phyloP scores from a whole-genome alignment of 306 rosid species.

The Cucurbita ficifolia region DNA sequence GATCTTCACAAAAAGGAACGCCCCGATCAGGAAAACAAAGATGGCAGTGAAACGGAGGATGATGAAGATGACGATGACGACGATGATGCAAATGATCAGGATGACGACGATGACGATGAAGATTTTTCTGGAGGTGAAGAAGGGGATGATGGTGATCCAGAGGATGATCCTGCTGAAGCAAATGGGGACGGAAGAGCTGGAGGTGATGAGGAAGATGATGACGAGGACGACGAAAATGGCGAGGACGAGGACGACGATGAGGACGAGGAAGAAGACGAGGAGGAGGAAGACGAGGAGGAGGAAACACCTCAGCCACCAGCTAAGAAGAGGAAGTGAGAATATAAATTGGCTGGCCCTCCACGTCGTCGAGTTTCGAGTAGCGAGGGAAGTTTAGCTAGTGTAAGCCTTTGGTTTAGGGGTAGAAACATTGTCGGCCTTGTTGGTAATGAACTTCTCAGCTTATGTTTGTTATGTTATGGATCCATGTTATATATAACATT shows the following conservation, averaged over 20 bases:
- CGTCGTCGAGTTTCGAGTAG: constrained; percentile 1
- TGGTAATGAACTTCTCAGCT: constrained; percentile 4
- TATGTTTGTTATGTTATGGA: background rate
- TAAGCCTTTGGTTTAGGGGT: constrained; percentile 10
- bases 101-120: constrained; percentile 44
- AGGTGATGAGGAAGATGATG: constrained; percentile 32
- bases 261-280: constrained; percentile 32
- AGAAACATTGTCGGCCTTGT: constrained; percentile 11
- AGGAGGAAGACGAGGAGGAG: constrained; percentile 26
- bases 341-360: background rate
- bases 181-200: constrained; percentile 34
- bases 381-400: constrained; percentile 19
- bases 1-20: constrained; percentile 21
- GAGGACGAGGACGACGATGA: constrained; percentile 12
- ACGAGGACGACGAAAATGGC: background rate
- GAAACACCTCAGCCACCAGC: constrained; percentile 59
- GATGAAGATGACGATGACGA: constrained; percentile 31
- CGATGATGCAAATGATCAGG: constrained; percentile 26
- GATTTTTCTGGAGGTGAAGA: constrained; percentile 55
- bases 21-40: constrained; percentile 46
- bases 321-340: constrained; percentile 69
- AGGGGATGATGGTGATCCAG: constrained; percentile 42
- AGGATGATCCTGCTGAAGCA: constrained; percentile 11
- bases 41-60: constrained; percentile 74
- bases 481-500: background rate